Conservation (phyloP, 1,284 basidiomycete species). For the Sphaerobolus stellatus region DNA sequence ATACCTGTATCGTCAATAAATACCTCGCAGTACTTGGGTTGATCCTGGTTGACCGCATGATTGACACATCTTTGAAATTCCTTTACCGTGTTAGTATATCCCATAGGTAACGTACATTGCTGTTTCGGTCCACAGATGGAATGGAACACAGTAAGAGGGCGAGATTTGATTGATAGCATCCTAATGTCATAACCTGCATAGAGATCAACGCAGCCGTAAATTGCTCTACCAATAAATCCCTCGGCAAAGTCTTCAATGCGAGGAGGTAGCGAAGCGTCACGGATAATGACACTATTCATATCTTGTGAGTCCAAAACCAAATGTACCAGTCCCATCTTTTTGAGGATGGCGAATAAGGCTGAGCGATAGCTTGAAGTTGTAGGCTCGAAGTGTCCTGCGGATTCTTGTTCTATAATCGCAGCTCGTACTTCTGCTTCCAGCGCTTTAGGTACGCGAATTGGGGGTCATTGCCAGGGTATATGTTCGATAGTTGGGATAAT, state of each 20-base stretch:
- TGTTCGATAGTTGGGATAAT: conserved; percentile 38
- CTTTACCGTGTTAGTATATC: conserved; percentile 28
- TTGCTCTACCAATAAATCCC: conserved; percentile 30
- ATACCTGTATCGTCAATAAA: too few species aligned
- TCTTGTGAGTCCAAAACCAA: neutral
- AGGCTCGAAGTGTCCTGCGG: conserved; percentile 29
- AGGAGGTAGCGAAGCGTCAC: conserved; percentile 24
- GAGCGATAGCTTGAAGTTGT: conserved; percentile 35
- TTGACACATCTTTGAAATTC: conserved; percentile 18
- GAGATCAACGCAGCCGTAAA: conserved; percentile 31
- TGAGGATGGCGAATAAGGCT: conserved; percentile 42
- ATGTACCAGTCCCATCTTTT: conserved; percentile 17
- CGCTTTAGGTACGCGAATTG: conserved; percentile 41
- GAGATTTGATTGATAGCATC: conserved; percentile 17
- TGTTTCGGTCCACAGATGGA: conserved; percentile 13
- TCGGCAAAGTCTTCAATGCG: conserved; percentile 32
- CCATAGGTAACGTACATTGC: conserved; percentile 21
- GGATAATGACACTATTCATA: conserved; percentile 17
- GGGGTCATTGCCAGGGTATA: conserved; percentile 35
- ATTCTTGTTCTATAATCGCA: conserved; percentile 29
- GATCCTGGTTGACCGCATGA: conserved; percentile 28
- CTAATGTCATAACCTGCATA: conserved; percentile 26
- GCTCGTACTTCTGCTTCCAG: conserved; percentile 35
- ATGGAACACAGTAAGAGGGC: conserved; percentile 25
- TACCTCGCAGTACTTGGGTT: too few species aligned